phyloP scores from a whole-genome alignment of 1,284 basidiomycete genomes.

The Apiotrichum laibachii region DNA sequence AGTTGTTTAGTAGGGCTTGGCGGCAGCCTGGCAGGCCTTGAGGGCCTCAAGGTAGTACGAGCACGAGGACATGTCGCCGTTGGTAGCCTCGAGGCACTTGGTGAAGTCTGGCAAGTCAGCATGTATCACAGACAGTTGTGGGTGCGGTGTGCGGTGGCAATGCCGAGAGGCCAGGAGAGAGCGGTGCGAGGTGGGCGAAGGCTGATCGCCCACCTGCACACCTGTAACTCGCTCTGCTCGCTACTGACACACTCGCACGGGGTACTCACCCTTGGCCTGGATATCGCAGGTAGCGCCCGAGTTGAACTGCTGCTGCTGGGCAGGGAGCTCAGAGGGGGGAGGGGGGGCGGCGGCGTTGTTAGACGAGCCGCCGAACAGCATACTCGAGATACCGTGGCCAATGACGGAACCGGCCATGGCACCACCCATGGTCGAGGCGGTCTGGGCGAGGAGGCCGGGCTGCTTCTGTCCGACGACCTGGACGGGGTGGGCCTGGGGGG shows the following conservation, averaged over 20 bases:
- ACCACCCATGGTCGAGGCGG: slow-evolving; percentile 58
- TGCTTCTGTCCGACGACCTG: slow-evolving; percentile 25
- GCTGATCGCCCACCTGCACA: not conserved
- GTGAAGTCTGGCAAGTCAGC: slow-evolving; percentile 51
- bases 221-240: not conserved
- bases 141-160: not conserved
- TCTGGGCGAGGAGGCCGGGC: slow-evolving; percentile 50
- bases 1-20: slow-evolving; percentile 46
- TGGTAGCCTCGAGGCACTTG: slow-evolving; percentile 55
- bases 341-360: slow-evolving; percentile 42
- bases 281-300: slow-evolving; percentile 54
- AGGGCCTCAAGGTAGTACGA: slow-evolving; percentile 57
- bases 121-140: not conserved
- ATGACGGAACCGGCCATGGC: slow-evolving; percentile 56
- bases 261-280: slow-evolving; percentile 56
- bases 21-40: slow-evolving; percentile 55
- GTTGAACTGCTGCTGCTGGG: slow-evolving; percentile 28
- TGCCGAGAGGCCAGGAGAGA: not conserved
- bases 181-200: not conserved
- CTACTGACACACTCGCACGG: no score
- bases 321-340: slow-evolving; percentile 44
- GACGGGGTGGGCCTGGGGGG: slow-evolving; percentile 17
- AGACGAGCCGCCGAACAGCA: slow-evolving; percentile 56
- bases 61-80: slow-evolving; percentile 58
- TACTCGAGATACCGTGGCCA: slow-evolving; percentile 58